Percentiles rank a stretch among this genome's conserved stretches.
These are phyloP conservation scores for Globisporangium polare DNA, from an alignment of 352 stramenopile genomes.

Conservation along the genomic window DNA sequence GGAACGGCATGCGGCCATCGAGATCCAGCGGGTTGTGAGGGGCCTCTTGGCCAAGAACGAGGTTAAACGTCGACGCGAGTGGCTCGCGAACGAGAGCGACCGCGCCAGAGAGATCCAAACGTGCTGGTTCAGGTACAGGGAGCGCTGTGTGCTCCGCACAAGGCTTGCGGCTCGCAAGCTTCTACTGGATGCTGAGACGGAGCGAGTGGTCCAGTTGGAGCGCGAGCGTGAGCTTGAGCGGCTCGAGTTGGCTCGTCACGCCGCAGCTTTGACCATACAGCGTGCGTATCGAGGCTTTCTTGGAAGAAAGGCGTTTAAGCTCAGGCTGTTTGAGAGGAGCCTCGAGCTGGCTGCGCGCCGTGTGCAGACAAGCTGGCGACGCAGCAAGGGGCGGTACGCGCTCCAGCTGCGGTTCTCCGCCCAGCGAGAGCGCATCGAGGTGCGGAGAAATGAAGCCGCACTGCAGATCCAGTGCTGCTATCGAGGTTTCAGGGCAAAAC, in stretches of 20 bases:
- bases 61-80: conserved; percentile 5
- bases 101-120: conserved; percentile 16
- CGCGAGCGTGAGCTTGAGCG: conserved; percentile 15
- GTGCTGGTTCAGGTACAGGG: conserved; percentile 24
- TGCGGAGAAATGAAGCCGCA: conserved; percentile 22
- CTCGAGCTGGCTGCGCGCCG: conserved; percentile 32
- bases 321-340: conserved; percentile 10
- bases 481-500: conserved; percentile 23
- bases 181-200: conserved; percentile 26
- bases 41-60: conserved; percentile 23
- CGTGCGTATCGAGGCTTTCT: conserved; percentile 38
- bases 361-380: conserved; percentile 49
- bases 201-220: conserved; percentile 21
- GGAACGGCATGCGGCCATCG: conserved; percentile 20
- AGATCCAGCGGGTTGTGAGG: conserved; percentile 27
- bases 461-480: conserved; percentile 40
- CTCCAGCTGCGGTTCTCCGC: conserved; percentile 50
- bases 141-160: conserved; percentile 10
- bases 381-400: conserved; percentile 33
- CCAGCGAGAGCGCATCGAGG: conserved; percentile 32
- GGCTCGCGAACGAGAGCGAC: conserved; percentile 19
- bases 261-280: conserved; percentile 28
- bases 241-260: conserved; percentile 11
- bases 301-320: conserved; percentile 20
- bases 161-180: conserved; percentile 28